Evolutionary conservation across 73 alveolate genomes (phyloP).

Genomic region (Paraurostyla sp.): DNA sequence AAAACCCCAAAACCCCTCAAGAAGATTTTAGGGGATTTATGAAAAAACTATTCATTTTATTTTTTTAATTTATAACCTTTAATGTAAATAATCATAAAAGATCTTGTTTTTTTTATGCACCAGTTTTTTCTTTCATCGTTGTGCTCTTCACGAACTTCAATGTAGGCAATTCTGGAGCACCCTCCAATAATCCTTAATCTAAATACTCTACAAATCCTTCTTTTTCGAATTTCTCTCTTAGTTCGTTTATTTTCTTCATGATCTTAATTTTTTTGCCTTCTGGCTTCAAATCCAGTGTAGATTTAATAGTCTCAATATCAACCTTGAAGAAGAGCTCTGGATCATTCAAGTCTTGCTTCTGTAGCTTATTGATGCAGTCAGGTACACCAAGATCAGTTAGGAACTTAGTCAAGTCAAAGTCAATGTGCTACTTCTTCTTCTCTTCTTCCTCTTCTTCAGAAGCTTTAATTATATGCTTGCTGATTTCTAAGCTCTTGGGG

Average conservation of each 20-base stretch:
- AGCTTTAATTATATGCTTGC: conserved; percentile 9
- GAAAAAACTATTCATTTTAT: no score
- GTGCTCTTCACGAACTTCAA: conserved; percentile 42
- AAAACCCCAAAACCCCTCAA: no score
- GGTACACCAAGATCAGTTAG: conserved; percentile 30
- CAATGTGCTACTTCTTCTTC: conserved; percentile 32
- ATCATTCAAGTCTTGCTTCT: conserved; percentile 36
- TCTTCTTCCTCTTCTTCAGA: conserved; percentile 12
- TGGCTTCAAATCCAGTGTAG: conserved; percentile 51
- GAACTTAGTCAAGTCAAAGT: conserved; percentile 54
- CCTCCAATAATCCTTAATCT: conserved; percentile 51
- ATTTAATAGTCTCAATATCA: conserved; percentile 30
- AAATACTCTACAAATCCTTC: conserved; percentile 52
- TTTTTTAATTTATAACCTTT: no score
- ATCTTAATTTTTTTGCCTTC: conserved; percentile 49
- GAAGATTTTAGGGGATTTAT: no score
- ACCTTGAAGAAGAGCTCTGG: conserved; percentile 52
- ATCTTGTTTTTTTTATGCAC: no score
- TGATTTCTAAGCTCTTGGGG: conserved; percentile 31
- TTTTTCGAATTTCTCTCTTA: conserved; percentile 41
- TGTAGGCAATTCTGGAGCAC: conserved; percentile 23
- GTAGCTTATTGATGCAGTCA: conserved; percentile 58
- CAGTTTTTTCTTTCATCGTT: neutral
- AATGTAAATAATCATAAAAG: no score
- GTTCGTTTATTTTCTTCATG: conserved; percentile 51